These are phyloP conservation scores for Colletotrichum orchidophilum DNA, from an alignment of 2,329 filamentous ascomycete genomes.

Conservation along the genomic window DNA sequence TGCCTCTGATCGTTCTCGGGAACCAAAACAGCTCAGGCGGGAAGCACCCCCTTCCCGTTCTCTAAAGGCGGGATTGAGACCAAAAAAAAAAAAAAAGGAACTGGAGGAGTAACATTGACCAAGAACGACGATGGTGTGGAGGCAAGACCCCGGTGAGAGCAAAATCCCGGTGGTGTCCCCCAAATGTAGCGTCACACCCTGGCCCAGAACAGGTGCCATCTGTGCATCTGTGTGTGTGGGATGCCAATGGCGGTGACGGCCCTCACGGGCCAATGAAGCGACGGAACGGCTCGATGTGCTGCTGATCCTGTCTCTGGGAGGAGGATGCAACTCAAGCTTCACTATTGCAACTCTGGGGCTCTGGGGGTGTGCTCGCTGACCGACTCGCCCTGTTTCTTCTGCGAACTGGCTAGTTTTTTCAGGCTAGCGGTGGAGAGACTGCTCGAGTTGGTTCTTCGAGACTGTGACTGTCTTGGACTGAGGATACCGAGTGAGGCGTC, in stretches of 20 bases:
- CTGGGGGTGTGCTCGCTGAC: background rate
- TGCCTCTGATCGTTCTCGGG: background rate
- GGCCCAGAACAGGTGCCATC: constrained; percentile 4
- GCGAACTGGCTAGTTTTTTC: background rate
- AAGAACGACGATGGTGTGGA: background rate
- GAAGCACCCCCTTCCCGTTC: background rate
- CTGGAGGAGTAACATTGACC: background rate
- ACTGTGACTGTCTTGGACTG: background rate
- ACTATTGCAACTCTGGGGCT: background rate
- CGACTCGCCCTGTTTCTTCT: constrained; percentile 1
- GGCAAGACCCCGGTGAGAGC: background rate
- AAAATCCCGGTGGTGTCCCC: constrained; percentile 14
- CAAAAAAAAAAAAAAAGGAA: background rate
- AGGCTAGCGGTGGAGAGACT: background rate
- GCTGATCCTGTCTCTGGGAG: background rate
- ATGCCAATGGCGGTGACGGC: constrained; percentile 13
- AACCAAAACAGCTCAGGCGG: background rate
- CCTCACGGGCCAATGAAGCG: background rate
- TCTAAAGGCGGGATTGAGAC: background rate
- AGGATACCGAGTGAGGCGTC: background rate
- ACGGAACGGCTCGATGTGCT: background rate
- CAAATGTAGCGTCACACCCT: constrained; percentile 25
- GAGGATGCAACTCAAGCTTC: background rate
- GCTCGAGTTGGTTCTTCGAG: background rate
- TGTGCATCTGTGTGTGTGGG: constrained; percentile 10